Evolutionary conservation across 2,329 filamentous ascomycete genomes (phyloP).

Genomic region (Xylariaceae sp.): DNA sequence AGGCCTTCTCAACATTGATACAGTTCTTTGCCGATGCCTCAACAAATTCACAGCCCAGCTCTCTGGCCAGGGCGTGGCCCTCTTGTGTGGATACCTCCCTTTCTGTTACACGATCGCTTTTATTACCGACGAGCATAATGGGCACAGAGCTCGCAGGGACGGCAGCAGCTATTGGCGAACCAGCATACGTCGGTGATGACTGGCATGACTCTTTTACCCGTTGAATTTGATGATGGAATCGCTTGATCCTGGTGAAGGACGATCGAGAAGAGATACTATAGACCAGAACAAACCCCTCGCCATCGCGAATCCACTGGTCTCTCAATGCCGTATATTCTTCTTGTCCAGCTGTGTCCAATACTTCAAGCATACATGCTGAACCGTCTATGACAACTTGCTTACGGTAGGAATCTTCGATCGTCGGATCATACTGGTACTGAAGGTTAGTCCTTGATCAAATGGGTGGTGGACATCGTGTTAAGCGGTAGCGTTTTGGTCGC

Average conservation of each 20-base stretch:
- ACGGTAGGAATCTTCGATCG: constrained; percentile 86
- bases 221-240: constrained; percentile 96
- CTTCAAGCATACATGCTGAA: constrained; percentile 96
- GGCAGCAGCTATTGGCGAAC: constrained; percentile 70
- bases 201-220: constrained; percentile 91
- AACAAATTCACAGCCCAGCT: constrained; percentile 94
- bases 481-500: neutral
- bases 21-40: constrained; percentile 98
- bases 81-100: constrained; percentile 97
- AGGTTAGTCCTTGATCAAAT: constrained; percentile 24
- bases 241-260: constrained; percentile 92
- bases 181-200: constrained; percentile 76
- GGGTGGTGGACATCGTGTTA: neutral
- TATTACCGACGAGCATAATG: constrained; percentile 98
- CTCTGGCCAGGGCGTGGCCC: constrained; percentile 86
- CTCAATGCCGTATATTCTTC: constrained; percentile 97
- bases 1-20: constrained; percentile 97
- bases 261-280: constrained; percentile 98
- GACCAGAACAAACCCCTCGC: constrained; percentile 95
- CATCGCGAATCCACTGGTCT: constrained; percentile 98
- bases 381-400: constrained; percentile 93
- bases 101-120: constrained; percentile 95
- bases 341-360: constrained; percentile 95
- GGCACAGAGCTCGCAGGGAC: constrained; percentile 74
- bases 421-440: constrained; percentile 73